Percentiles rank a stretch among this genome's conserved stretches.
Evolutionary conservation across 805 yeast species (phyloP).

Genomic region (Saccharomyces mikatae): DNA sequence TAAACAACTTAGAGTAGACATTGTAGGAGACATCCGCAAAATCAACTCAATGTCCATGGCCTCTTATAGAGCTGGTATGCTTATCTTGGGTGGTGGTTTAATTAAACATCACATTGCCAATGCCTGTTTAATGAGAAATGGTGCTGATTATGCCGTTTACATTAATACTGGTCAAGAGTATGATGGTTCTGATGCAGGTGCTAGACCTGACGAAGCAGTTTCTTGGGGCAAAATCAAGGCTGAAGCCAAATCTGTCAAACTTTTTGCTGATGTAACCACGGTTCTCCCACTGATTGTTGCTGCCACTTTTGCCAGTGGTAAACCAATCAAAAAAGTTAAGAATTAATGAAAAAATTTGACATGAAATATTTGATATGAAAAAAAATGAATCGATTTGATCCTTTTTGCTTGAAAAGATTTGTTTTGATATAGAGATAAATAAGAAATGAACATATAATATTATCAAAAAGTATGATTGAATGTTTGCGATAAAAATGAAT

Average conservation of each 20-base stretch:
- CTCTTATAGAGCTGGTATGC: conserved; percentile 91
- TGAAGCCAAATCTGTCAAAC: conserved; percentile 84
- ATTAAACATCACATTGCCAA: conserved; percentile 96
- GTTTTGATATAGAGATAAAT: conserved; percentile 3
- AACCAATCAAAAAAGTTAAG: conserved; percentile 1
- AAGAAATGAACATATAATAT: background rate
- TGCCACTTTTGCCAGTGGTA: conserved; percentile 81
- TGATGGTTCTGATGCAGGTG: conserved; percentile 98
- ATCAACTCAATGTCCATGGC: conserved; percentile 93
- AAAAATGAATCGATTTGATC: background rate
- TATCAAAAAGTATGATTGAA: background rate
- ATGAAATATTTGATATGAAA: background rate
- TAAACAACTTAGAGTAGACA: conserved; percentile 78
- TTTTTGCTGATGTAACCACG: conserved; percentile 88
- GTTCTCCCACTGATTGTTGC: conserved; percentile 96
- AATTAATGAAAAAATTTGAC: background rate
- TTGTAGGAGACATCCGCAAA: conserved; percentile 86
- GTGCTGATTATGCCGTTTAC: conserved; percentile 96
- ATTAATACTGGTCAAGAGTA: conserved; percentile 98
- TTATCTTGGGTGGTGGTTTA: conserved; percentile 92
- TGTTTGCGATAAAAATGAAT: background rate
- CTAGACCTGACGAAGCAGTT: conserved; percentile 97
- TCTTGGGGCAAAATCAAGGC: conserved; percentile 98
- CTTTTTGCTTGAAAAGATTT: background rate
- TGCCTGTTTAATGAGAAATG: conserved; percentile 98